phyloP scores from a whole-genome alignment of 2,329 filamentous ascomycete species.

The Chrysoporthe cubensis region DNA sequence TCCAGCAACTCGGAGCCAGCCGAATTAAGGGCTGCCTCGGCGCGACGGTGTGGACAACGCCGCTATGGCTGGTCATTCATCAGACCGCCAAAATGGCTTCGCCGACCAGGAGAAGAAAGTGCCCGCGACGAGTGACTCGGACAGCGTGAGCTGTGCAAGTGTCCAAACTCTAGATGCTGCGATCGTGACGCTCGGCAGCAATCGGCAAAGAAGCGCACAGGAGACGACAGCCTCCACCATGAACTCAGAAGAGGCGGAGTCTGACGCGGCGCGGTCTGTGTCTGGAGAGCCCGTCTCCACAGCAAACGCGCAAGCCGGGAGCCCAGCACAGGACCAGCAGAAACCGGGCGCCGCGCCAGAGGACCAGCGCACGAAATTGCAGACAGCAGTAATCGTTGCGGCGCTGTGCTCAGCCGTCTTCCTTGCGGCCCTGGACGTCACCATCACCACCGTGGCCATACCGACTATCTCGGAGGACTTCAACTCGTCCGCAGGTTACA shows the following conservation, averaged over 20 bases:
- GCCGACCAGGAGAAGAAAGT: neutral
- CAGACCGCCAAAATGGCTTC: neutral
- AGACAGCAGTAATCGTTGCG: constrained; percentile 43
- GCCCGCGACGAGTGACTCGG: constrained; percentile 1
- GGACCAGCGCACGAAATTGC: constrained; percentile 35
- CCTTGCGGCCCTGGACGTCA: constrained; percentile 54
- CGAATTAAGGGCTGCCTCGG: neutral
- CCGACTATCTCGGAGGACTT: constrained; percentile 64
- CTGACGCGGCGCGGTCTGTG: neutral
- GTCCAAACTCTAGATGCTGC: neutral
- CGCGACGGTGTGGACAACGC: neutral
- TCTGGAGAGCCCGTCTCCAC: neutral
- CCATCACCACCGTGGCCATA: constrained; percentile 64
- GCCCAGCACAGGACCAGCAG: neutral
- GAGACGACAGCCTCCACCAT: neutral
- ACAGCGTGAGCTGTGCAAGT: neutral
- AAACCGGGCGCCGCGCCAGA: constrained; percentile 31
- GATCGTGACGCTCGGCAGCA: constrained; percentile 4
- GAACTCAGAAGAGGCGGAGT: neutral
- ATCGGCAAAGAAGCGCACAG: neutral
- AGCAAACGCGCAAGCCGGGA: neutral
- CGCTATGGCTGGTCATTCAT: neutral
- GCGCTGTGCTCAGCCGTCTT: constrained; percentile 48
- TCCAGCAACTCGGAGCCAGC: too few species aligned
- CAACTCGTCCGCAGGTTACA: constrained; percentile 67